phyloP scores from a whole-genome alignment of 768 basidiomycete species.

The Termitomyces sp. region DNA sequence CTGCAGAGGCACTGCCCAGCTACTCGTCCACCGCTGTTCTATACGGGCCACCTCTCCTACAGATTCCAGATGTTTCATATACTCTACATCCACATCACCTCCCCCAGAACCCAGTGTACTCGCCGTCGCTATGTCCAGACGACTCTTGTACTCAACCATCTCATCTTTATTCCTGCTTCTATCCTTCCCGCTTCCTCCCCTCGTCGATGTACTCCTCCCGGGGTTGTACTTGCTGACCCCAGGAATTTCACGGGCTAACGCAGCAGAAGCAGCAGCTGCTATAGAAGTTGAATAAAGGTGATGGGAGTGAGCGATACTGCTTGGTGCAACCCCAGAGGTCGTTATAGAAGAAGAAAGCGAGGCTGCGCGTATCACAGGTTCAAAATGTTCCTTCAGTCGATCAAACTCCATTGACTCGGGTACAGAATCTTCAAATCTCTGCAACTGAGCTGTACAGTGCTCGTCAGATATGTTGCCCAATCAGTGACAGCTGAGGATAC shows the following conservation, averaged over 20 bases:
- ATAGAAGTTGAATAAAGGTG: constrained; percentile 74
- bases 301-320: constrained; percentile 57
- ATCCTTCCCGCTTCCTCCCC: constrained; percentile 50
- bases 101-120: constrained; percentile 51
- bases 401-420: constrained; percentile 89
- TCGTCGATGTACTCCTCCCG: constrained; percentile 35
- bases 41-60: constrained; percentile 60
- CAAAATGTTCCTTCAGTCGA: constrained; percentile 93
- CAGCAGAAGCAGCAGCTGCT: constrained; percentile 85
- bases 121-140: constrained; percentile 58
- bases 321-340: constrained; percentile 34
- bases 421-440: constrained; percentile 83
- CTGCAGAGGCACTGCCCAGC: constrained; percentile 68
- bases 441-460: constrained; percentile 69
- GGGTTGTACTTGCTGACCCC: constrained; percentile 78
- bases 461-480: not conserved
- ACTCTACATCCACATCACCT: constrained; percentile 66
- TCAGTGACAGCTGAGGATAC: constrained; percentile 36
- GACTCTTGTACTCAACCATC: constrained; percentile 69
- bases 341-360: constrained; percentile 64
- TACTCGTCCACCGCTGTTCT: constrained; percentile 76
- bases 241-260: constrained; percentile 83
- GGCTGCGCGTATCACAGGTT: constrained; percentile 86
- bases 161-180: constrained; percentile 69
- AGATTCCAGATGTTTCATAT: constrained; percentile 57